Evolutionary conservation across 768 basidiomycete species (phyloP), one percentile per base, ranked within the genome.

Genomic region (Paxillus involutus): DNA sequence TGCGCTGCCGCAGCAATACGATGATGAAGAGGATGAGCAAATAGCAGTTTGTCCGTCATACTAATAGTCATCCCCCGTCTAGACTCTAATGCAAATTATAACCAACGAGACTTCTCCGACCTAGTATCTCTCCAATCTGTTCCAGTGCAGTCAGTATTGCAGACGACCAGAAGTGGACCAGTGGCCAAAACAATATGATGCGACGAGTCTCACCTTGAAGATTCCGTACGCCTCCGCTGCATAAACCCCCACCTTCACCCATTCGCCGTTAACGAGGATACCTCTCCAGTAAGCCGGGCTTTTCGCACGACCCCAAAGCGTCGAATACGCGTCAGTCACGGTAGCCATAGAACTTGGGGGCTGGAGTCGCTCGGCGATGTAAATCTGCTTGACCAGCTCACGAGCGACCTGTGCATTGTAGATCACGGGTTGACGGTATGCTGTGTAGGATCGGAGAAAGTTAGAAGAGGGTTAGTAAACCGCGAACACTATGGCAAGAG

Each of bases 141-240:
- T 50, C 16, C 13, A 16, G 16, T 39, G 35, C 29, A 33, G 44
- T 58, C 24, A 56, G 16, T 30, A 59, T 26, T 19, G n/a, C 19
- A 19, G n/a, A 40, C 17, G 39, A 40, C 14, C 36, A 17, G n/a
- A n/a, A 53, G 17, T 33, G 14, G 19, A 44, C 37, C 16, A 32
- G 26, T 35, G 7, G 49, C 42, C 41, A 14, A 37, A 37, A 24
- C 21, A 44, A 29, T 50, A 11, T 12, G 13, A 17, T 50, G 32
- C 16, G 13, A 17, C 11, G 14, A 32, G 13, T 26, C 82, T 33
- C 57, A 88, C 89, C 78, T 90, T 90, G 80, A 89, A 96, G 62
- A 96, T 88, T 14, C 88, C 86, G 67, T 94, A 96, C 32, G 91
- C 93, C 73, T 96, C 91, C 21, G 92, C 65, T 9, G 82, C 91